Conservation (phyloP, 75 land plant species). For the Sequoiadendron giganteum region DNA sequence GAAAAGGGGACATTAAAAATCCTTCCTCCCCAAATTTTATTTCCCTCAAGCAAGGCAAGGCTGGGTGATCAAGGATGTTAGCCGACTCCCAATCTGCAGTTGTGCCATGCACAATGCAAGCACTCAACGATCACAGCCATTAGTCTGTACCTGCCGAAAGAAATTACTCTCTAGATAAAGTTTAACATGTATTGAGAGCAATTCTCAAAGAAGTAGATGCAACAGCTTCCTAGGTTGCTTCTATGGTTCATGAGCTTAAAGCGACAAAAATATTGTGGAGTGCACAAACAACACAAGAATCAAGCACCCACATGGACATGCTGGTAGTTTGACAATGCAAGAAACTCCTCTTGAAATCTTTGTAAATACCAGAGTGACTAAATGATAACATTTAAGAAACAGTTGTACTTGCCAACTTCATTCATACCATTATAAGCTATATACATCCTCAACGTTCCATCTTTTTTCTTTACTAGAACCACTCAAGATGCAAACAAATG, state of each 20-base stretch:
- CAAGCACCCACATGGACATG: constrained; percentile 70
- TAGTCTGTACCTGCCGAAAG: constrained; percentile 89
- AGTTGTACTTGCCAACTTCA: constrained; percentile 90
- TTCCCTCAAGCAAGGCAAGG: constrained; percentile 46
- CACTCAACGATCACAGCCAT: constrained; percentile 82
- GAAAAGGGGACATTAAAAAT: no score
- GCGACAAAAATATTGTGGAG: constrained; percentile 70
- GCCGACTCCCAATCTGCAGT: constrained; percentile 50
- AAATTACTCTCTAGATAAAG: constrained; percentile 72
- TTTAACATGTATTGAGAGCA: constrained; percentile 54
- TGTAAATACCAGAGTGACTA: constrained; percentile 87
- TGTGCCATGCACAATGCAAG: constrained; percentile 57
- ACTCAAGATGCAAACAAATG: no score
- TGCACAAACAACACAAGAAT: constrained; percentile 92
- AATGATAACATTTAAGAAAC: constrained; percentile 87
- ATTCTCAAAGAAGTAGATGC: constrained; percentile 69
- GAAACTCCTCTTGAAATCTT: constrained; percentile 71
- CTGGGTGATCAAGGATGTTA: constrained; percentile 26
- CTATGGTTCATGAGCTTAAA: constrained; percentile 39
- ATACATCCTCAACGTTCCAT: no score
- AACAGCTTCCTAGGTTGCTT: constrained; percentile 45
- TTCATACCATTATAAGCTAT: constrained; percentile 13
- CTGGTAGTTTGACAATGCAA: constrained; percentile 38
- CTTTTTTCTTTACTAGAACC: no score
- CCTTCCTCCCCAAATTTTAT: no score